Percentiles rank a stretch among this genome's conserved stretches.
Evolutionary conservation across 1,284 basidiomycete genomes (phyloP).

Genomic region (Pseudozyma pruni): DNA sequence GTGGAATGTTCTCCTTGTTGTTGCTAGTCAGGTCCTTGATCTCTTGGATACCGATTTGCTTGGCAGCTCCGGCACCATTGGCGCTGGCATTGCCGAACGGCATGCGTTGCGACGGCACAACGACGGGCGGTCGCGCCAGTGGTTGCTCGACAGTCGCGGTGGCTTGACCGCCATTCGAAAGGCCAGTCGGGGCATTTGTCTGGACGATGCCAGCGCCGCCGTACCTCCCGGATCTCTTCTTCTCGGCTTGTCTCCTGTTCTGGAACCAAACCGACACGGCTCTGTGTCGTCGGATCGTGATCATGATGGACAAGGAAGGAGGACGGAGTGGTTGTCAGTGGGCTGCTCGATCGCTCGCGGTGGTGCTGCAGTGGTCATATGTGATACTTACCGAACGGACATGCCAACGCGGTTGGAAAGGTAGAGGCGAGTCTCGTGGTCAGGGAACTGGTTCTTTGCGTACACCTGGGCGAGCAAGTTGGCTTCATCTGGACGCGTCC

Average conservation of each 20-base stretch:
- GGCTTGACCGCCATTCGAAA: background rate
- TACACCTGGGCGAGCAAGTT: slow-evolving; percentile 58
- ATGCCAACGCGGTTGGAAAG: slow-evolving; percentile 58
- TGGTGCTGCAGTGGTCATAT: background rate
- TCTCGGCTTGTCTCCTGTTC: slow-evolving; percentile 64
- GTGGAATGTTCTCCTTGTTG: slow-evolving; percentile 54
- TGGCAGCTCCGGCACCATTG: slow-evolving; percentile 6
- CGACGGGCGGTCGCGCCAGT: background rate
- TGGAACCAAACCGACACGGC: slow-evolving; percentile 66
- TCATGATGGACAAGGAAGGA: background rate
- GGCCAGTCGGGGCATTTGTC: background rate
- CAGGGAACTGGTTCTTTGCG: slow-evolving; percentile 60
- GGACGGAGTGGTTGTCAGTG: slow-evolving; percentile 5
- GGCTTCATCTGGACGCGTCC: slow-evolving; percentile 59
- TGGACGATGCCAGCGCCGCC: slow-evolving; percentile 38
- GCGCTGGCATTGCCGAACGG: slow-evolving; percentile 30
- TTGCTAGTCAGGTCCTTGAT: slow-evolving; percentile 32
- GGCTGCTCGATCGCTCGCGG: background rate
- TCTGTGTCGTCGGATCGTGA: slow-evolving; percentile 11
- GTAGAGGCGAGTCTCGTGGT: slow-evolving; percentile 55
- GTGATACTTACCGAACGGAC: slow-evolving; percentile 53
- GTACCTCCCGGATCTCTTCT: slow-evolving; percentile 63
- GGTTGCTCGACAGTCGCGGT: slow-evolving; percentile 7
- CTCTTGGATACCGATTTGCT: slow-evolving; percentile 18
- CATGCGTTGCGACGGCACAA: slow-evolving; percentile 16